A percentile compares a stretch with the other conserved stretches of the same genome.
Conservation (phyloP, 345 rosid genomes). For the Syzygium grande region DNA sequence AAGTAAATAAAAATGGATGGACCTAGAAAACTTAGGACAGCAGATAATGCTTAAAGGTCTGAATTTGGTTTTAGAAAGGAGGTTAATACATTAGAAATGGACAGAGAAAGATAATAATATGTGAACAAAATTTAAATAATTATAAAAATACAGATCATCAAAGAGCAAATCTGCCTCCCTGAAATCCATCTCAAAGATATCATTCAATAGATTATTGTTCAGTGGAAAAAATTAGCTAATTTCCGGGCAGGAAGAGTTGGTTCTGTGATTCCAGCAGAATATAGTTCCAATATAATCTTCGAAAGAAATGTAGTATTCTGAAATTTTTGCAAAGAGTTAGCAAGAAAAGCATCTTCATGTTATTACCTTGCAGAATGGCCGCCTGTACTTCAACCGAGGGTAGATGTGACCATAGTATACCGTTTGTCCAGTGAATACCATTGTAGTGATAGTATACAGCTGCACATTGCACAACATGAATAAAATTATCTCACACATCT, state of each 20-base stretch:
- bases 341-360: neutral
- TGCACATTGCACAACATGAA: slow-evolving; percentile 9
- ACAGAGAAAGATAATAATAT: neutral
- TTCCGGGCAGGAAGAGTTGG: neutral
- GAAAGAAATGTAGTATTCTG: neutral
- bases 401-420: slow-evolving; percentile 62
- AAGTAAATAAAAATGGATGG: neutral
- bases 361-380: slow-evolving; percentile 26
- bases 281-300: neutral
- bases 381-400: slow-evolving; percentile 29
- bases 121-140: neutral
- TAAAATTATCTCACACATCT: neutral
- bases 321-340: neutral
- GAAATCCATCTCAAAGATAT: neutral
- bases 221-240: neutral
- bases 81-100: neutral
- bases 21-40: neutral
- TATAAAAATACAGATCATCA: neutral
- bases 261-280: neutral
- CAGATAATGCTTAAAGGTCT: neutral
- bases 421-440: slow-evolving; percentile 41
- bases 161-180: neutral
- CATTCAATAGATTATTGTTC: neutral
- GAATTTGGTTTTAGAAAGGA: neutral
- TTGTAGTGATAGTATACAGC: slow-evolving; percentile 59